Conservation (phyloP, 164 flowering plant species). For the Umbellularia californica region DNA sequence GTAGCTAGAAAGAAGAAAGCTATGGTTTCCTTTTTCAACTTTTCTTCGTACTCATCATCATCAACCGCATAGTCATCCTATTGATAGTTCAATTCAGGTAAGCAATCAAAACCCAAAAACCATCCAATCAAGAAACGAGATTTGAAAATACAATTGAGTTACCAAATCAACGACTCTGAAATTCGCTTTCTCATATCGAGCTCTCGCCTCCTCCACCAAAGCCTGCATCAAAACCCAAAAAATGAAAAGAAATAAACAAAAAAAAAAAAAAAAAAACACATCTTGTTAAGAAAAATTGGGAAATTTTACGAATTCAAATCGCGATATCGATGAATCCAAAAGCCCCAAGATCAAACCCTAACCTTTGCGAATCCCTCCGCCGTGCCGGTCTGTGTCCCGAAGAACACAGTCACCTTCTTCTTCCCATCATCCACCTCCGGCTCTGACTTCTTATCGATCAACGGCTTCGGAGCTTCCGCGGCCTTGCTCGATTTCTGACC, state of each 20-base stretch:
- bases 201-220: slow-evolving; percentile 75
- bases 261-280: no score
- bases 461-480: slow-evolving; percentile 39
- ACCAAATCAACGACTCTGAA: slow-evolving; percentile 86
- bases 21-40: slow-evolving; percentile 67
- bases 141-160: slow-evolving; percentile 11
- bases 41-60: slow-evolving; percentile 81
- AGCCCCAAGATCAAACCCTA: neutral
- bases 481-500: slow-evolving; percentile 2
- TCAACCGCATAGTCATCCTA: slow-evolving; percentile 95
- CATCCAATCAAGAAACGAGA: neutral
- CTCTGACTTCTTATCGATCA: slow-evolving; percentile 36
- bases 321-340: neutral
- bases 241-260: neutral
- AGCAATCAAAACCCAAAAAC: neutral
- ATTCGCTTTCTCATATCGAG: slow-evolving; percentile 66
- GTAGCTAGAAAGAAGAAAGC: slow-evolving; percentile 89
- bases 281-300: neutral
- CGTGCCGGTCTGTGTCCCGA: slow-evolving; percentile 92
- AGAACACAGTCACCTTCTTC: slow-evolving; percentile 79
- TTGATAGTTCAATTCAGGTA: neutral
- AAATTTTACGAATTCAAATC: neutral
- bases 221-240: slow-evolving; percentile 40
- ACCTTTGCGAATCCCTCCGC: slow-evolving; percentile 98
- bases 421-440: slow-evolving; percentile 65